These are phyloP conservation scores for Heritiera littoralis DNA, from an alignment of 345 rosid genomes.

Conservation along the genomic window DNA sequence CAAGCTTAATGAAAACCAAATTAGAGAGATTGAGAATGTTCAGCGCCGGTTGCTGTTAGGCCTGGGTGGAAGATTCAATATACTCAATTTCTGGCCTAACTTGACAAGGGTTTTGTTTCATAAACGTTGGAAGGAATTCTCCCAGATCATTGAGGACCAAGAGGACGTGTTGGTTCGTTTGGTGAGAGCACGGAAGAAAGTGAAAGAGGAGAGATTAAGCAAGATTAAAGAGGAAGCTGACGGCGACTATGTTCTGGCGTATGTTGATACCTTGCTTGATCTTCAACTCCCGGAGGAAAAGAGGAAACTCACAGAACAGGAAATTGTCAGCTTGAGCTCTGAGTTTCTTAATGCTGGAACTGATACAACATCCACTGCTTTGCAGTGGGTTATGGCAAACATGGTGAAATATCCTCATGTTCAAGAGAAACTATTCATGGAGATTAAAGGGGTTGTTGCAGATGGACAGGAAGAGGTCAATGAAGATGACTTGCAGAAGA, in stretches of 20 bases:
- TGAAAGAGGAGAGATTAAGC: neutral
- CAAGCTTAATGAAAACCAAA: neutral
- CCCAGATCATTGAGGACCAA: neutral
- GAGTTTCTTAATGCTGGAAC: conserved; percentile 30
- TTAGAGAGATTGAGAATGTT: neutral
- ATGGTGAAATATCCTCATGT: conserved; percentile 28
- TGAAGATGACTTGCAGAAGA: conserved; percentile 36
- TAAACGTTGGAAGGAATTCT: neutral
- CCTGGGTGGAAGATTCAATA: neutral
- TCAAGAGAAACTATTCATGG: conserved; percentile 23
- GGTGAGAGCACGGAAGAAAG: neutral
- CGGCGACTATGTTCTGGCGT: neutral
- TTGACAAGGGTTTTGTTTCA: neutral
- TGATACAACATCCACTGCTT: conserved; percentile 30
- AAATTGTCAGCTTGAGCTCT: neutral
- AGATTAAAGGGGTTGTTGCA: conserved; percentile 21
- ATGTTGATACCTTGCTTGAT: neutral
- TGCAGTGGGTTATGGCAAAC: conserved; percentile 48
- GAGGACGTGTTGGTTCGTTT: neutral
- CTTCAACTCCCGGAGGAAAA: conserved; percentile 17
- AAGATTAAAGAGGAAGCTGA: neutral
- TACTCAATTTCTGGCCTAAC: neutral
- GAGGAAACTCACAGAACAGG: conserved; percentile 30
- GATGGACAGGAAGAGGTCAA: conserved; percentile 22
- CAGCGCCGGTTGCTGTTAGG: neutral